phyloP scores from a whole-genome alignment of 2,329 filamentous ascomycete species.

The Hypomyces perniciosus region DNA sequence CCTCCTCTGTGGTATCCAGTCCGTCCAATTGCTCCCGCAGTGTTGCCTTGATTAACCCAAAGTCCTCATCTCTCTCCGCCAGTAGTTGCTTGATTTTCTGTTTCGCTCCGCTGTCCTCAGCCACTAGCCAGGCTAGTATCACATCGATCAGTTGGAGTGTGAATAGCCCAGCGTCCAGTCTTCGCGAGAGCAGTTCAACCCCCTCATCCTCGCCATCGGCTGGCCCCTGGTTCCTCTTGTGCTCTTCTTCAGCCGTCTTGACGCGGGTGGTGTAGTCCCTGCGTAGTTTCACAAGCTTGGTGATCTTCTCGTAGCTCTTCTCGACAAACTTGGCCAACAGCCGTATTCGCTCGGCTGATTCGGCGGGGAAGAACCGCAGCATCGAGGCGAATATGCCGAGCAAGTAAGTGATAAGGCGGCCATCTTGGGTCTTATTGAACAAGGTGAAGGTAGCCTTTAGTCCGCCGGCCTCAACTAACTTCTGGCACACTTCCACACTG shows the following conservation, averaged over 20 bases:
- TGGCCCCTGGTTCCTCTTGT: constrained; percentile 16
- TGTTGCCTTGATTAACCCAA: constrained; percentile 59
- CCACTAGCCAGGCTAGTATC: constrained; percentile 82
- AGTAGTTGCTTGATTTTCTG: constrained; percentile 58
- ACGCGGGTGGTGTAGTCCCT: constrained; percentile 61
- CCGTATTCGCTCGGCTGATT: constrained; percentile 73
- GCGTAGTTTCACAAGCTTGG: constrained; percentile 64
- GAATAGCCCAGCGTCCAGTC: constrained; percentile 80
- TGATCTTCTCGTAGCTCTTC: constrained; percentile 83
- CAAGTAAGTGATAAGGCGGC: constrained; percentile 69
- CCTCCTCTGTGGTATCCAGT: constrained; percentile 50
- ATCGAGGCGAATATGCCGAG: constrained; percentile 80
- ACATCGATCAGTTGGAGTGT: constrained; percentile 78
- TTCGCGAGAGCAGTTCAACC: constrained; percentile 65
- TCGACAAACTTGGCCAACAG: constrained; percentile 92
- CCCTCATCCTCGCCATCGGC: constrained; percentile 45
- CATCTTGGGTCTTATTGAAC: constrained; percentile 76
- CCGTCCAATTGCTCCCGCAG: constrained; percentile 55
- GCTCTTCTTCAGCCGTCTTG: constrained; percentile 51
- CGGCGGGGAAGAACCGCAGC: constrained; percentile 70
- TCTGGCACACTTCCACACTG: constrained; percentile 62
- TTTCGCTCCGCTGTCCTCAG: constrained; percentile 75
- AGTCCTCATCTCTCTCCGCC: constrained; percentile 59
- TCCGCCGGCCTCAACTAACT: constrained; percentile 74
- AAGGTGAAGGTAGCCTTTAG: constrained; percentile 79